Base-by-base conservation (phyloP, 768 basidiomycete genomes). In the Lactarius akahatsu region DNA sequence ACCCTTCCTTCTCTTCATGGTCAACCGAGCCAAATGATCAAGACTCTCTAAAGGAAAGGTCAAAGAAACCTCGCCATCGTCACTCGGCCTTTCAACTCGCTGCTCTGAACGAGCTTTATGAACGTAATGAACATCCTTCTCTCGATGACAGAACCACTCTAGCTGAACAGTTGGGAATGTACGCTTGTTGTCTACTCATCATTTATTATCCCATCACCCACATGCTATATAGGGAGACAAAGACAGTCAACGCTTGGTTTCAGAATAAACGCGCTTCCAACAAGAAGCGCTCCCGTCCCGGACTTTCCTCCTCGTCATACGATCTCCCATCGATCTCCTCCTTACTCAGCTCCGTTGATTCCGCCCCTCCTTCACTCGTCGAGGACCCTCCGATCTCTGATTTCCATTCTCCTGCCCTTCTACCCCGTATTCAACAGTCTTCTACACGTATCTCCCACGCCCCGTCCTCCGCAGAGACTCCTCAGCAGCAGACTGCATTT, bases 221-320 rank as follows among this genome's bases (percentile, higher is more conserved):
- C 64, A 59, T 9, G 63, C 45, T 61, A n/a, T 45, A 59, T 47
- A 92, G 91, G 87, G 89, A 91, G 75, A 86, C 85, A 76, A 92
- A 92, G 82, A 90, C 89, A 2, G 90, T 92, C 74, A 89, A 90
- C 74, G 88, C 91, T 16, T 92, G 89, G 88, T 92, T 92, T 77
- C 90, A 92, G 78, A 92, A 92, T 75, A 92, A 91, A 80, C 83
- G 91, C 62, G 90, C 91, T 7, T 91, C 90, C 15, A 86, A 85
- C 71, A 92, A 91, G 82, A 92, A 92, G 77, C 79, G 82, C 26
- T 79, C 83, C 56, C 66, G 68, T 34, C 67, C 67, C 45, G 55
- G 56, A 55, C 50, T 80, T 74, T 65, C 71, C 64, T 72, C 72
- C 26, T 67, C 68, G 61, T 70, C 65, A 47, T 71, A 73, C 45